phyloP scores from a whole-genome alignment of 2,329 filamentous ascomycete genomes.

The Penicillium sp. region DNA sequence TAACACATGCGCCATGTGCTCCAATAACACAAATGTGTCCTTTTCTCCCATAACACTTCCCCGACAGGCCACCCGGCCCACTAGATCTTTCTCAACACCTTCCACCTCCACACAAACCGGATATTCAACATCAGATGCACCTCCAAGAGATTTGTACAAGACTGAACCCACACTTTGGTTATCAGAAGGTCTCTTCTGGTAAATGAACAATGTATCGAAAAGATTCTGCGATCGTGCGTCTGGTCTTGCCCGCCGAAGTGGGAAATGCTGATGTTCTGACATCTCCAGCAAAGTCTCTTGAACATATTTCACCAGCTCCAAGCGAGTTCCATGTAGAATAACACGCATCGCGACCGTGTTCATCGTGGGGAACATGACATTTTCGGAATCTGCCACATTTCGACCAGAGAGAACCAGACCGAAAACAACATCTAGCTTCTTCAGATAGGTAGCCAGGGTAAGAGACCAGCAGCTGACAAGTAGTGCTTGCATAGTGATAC shows the following conservation, averaged over 20 bases:
- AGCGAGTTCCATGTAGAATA: slow-evolving; percentile 69
- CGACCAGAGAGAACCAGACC: slow-evolving; percentile 84
- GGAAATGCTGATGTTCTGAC: slow-evolving; percentile 74
- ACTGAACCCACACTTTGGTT: slow-evolving; percentile 11
- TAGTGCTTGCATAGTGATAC: slow-evolving; percentile 75
- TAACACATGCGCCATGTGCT: slow-evolving; percentile 64
- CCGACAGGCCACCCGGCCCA: slow-evolving; percentile 76
- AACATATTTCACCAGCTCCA: slow-evolving; percentile 71
- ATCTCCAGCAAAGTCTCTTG: slow-evolving; percentile 71
- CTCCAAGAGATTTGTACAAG: slow-evolving; percentile 67
- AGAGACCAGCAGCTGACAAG: slow-evolving; percentile 78
- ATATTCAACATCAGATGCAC: slow-evolving; percentile 74
- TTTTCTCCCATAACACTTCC: slow-evolving; percentile 54
- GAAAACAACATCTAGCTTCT: slow-evolving; percentile 75
- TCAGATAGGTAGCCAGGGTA: slow-evolving; percentile 65
- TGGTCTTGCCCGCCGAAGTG: slow-evolving; percentile 70
- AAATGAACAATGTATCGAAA: slow-evolving; percentile 70
- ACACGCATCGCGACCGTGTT: slow-evolving; percentile 80
- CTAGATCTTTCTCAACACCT: slow-evolving; percentile 55
- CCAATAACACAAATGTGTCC: slow-evolving; percentile 58
- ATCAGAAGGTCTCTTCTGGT: slow-evolving; percentile 59
- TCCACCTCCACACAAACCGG: slow-evolving; percentile 84
- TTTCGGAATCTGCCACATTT: slow-evolving; percentile 70
- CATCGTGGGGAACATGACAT: slow-evolving; percentile 85
- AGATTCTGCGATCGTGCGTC: slow-evolving; percentile 52